Evolutionary conservation across 805 yeast species (phyloP), one percentile per base, ranked within the genome.

Genomic region (Zygoascus biomembranicola): DNA sequence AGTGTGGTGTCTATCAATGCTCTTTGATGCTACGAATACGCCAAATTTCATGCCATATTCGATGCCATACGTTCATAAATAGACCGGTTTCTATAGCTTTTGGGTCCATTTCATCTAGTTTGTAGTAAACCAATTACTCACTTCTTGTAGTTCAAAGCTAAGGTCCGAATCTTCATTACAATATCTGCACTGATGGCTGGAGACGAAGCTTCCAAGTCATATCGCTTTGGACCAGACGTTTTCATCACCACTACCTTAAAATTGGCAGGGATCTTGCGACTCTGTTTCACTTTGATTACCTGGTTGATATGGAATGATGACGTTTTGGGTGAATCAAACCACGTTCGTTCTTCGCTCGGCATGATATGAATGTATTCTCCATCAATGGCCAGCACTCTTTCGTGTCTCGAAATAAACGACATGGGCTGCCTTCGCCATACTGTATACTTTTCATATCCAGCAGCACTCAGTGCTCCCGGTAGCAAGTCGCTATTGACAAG

Each of bases 281-380:
- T 85, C 64, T 84, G 94, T 63, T 90, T 90, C 57, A 87, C 77
- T 54, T 82, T 80, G 16, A 80, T 67, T 23, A 92, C 81, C 63
- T 87, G 95, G 18, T 86, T 79, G 9, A 90, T 80, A 63, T 90
- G 95, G 66, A 92, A 88, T 0, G 95, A 85, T 14, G 90, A 81
- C 0, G 96, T 90, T 64, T 90, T 90, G 60, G 85, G 79, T 67
- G 69, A 63, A 52, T 85, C 94, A 61, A 85, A 80, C 78, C 88
- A 80, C 59, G 78, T 79, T 54, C 80, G 76, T 55, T 87, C 92
- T 61, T 87, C 89, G 8, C 90, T 84, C 0, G 97, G 97, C 62
- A 88, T 80, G 49, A 92, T 79, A 62, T 90, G 92, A 13, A 92
- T 80, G 63, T 89, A 90, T 61, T 89, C 96, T n/a, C 97, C 98